These are phyloP conservation scores for Durio zibethinus DNA, from an alignment of 345 rosid genomes.

Conservation along the genomic window DNA sequence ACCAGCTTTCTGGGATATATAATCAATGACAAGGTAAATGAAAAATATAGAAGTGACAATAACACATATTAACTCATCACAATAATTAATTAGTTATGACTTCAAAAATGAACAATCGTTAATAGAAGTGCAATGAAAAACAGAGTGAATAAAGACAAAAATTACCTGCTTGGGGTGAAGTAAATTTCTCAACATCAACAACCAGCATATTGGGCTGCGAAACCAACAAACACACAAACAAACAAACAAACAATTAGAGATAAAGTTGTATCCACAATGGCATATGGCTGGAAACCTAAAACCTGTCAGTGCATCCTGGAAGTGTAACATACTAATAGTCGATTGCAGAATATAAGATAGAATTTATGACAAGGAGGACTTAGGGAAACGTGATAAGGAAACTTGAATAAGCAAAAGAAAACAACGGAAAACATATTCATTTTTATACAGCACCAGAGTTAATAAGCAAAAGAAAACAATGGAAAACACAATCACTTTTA, in stretches of 20 bases:
- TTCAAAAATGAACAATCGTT: not conserved
- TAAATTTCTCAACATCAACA: conserved; percentile 83
- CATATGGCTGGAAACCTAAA: not conserved
- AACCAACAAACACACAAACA: too few relatives aligned
- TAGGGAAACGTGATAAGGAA: not conserved
- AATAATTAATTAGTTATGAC: not conserved
- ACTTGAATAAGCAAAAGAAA: conserved; percentile 3
- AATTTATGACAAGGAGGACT: not conserved
- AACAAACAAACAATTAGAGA: conserved; percentile 14
- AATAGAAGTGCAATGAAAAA: not conserved
- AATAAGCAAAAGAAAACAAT: not conserved
- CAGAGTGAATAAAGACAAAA: not conserved
- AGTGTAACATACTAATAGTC: not conserved
- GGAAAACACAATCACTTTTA: not conserved
- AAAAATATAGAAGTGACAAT: not conserved
- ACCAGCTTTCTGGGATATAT: conserved; percentile 63
- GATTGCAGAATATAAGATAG: not conserved
- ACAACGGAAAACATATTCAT: not conserved
- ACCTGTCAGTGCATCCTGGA: conserved; percentile 2
- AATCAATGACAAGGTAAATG: conserved; percentile 8
- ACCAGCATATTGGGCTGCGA: conserved; percentile 98
- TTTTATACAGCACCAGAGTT: not conserved
- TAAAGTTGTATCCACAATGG: conserved; percentile 11
- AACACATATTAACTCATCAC: not conserved
- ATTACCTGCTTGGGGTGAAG: conserved; percentile 54